Evolutionary conservation across 345 rosid species (phyloP).

Genomic region (Heritiera littoralis): DNA sequence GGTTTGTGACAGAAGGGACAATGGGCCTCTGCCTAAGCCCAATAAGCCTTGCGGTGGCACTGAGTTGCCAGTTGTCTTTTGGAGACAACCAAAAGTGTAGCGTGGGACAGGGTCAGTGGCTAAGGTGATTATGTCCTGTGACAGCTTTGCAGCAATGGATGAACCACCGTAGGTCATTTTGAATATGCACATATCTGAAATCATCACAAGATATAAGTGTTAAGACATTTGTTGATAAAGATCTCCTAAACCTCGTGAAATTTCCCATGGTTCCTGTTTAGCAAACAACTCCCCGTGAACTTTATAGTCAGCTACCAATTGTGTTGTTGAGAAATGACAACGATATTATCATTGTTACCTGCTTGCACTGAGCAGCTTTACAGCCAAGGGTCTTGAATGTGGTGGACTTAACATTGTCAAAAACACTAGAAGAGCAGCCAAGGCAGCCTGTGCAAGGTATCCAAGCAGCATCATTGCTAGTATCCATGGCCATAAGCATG

Average conservation of each 20-base stretch:
- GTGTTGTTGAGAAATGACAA: not conserved
- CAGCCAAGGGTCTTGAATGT: constrained; percentile 61
- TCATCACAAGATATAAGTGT: constrained; percentile 12
- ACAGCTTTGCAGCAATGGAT: constrained; percentile 57
- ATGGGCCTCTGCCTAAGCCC: constrained; percentile 86
- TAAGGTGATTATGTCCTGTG: constrained; percentile 65
- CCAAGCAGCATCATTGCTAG: constrained; percentile 90
- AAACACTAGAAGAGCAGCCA: constrained; percentile 72
- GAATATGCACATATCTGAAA: constrained; percentile 70
- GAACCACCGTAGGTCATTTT: constrained; percentile 89
- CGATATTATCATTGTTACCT: constrained; percentile 42
- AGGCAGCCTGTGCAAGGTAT: constrained; percentile 75
- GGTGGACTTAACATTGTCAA: constrained; percentile 51
- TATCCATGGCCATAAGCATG: constrained; percentile 86
- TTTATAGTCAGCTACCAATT: not conserved
- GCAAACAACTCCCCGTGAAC: constrained; percentile 12
- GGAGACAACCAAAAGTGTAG: constrained; percentile 88
- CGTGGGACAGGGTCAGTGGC: constrained; percentile 57
- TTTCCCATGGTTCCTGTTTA: not conserved
- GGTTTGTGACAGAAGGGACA: constrained; percentile 78
- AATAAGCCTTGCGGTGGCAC: constrained; percentile 81
- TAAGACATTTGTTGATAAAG: too few species aligned
- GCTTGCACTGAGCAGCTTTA: constrained; percentile 72
- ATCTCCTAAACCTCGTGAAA: not conserved
- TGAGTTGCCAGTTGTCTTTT: constrained; percentile 63